Evolutionary conservation across 73 alveolate genomes (phyloP), one percentile per base, ranked within the genome.

Genomic region (Symbiodinium pilosum): DNA sequence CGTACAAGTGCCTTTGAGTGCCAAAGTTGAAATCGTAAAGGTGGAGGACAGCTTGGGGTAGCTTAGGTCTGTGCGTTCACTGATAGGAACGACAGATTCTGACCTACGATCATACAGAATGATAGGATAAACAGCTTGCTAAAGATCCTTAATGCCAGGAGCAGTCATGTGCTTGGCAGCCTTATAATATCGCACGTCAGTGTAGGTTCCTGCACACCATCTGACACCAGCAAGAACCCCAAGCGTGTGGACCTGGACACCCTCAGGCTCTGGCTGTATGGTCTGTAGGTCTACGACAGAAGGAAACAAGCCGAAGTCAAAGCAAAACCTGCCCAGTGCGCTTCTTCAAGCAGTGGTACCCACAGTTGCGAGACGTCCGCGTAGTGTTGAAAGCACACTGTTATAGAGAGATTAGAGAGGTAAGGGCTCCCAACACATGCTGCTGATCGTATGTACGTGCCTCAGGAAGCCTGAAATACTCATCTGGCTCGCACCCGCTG

Each of bases 291-390:
- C 95, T 2, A 88, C 43, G 43, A 88, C 95, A 18, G 95, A 88
- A 36, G 85, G 85, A 32, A 88, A 88, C 64, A 88, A 34, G 18
- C 95, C 95, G 18, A 88, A 88, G 95, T 88, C 95, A 51, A 56
- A 88, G 95, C 95, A 88, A 32, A 88, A 88, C 95, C 95, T 88
- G 94, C 84, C 0, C 43, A 24, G 18, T n/a, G n/a, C n/a, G n/a
- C n/a, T n/a, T n/a, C n/a, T n/a, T n/a, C n/a, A n/a, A n/a, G n/a
- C n/a, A n/a, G n/a, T n/a, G n/a, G n/a, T n/a, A n/a, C n/a, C n/a
- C n/a, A n/a, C n/a, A n/a, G n/a, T n/a, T n/a, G n/a, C n/a, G n/a
- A n/a, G n/a, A n/a, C n/a, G n/a, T n/a, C n/a, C n/a, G n/a, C n/a
- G n/a, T n/a, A n/a, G n/a, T n/a, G n/a, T n/a, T 16, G 73, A 5